Base-by-base conservation (phyloP, 148 eudicot genomes). In the Nepenthes gracilis region DNA sequence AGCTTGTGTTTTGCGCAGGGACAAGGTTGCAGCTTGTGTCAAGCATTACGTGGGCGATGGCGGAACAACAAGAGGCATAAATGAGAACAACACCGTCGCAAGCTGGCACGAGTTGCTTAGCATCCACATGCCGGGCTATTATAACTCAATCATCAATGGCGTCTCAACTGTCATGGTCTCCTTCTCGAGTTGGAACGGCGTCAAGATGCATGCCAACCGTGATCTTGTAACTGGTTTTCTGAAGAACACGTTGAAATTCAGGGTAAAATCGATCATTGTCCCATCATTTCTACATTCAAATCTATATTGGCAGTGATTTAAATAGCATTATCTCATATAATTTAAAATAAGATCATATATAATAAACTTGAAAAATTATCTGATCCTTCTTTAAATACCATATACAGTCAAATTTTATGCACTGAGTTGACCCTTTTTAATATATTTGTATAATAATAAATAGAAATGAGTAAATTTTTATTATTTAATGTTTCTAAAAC, bases 11-110 rank as follows among this genome's bases (percentile, higher is more conserved):
- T 57, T 55, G 35, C 12, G 40, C 52, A 75, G 81, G 73, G 48
- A 59, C 37, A 81, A 81, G 48, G 77, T 81, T 57, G 73, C 64
- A 62, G 85, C 80, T 35, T 77, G 82, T 58, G 80, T 76, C 54
- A 76, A 76, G 66, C 80, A 76, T 36, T 76, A 56, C 43, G 60
- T 76, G 32, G 80, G 80, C 2, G 80, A 81, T 62, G 85, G 85
- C 23, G 85, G 85, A 50, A 81, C 85, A 8, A 63, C 67, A 15
- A 38, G 57, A 3, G 80, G 76, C 48, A 72, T 69, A 56, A 68
- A 76, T 55, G 80, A 76, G 45, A 62, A 69, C 64, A 68, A 72
- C 70, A 76, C 80, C 2, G 61, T 68, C 12, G 65, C 49, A 6
- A 68, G 58, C 53, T 35, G 55, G 54, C 68, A 69, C 35, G 74